A percentile compares a stretch with the other conserved stretches of the same genome.
phyloP scores from a whole-genome alignment of 2,329 filamentous ascomycete species.

The Clonostachys solani region DNA sequence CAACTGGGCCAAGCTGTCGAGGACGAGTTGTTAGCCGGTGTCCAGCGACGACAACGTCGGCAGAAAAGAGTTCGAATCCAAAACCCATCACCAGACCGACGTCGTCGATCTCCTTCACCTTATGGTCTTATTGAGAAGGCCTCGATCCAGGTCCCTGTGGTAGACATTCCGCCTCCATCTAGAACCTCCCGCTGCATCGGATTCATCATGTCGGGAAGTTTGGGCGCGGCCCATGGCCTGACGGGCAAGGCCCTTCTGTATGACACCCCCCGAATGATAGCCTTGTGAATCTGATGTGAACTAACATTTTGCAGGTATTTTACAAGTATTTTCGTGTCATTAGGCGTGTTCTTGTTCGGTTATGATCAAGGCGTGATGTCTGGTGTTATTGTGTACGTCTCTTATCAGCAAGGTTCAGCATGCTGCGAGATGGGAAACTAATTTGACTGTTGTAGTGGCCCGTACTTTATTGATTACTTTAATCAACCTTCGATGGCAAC shows the following conservation, averaged over 20 bases:
- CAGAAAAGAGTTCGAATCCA: conserved; percentile 63
- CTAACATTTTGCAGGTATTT: conserved; percentile 64
- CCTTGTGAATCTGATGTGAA: conserved; percentile 7
- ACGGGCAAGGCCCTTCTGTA: conserved; percentile 95
- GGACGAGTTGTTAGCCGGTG: conserved; percentile 51
- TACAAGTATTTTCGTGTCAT: conserved; percentile 84
- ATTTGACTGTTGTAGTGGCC: conserved; percentile 55
- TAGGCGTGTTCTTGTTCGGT: conserved; percentile 84
- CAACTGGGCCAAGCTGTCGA: conserved; percentile 64
- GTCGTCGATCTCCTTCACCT: conserved; percentile 26
- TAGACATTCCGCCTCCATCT: conserved; percentile 58
- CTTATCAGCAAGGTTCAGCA: neutral
- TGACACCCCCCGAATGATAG: conserved; percentile 12
- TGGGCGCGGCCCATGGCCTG: conserved; percentile 78
- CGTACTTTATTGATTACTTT: conserved; percentile 89
- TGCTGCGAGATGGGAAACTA: neutral
- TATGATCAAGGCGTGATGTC: conserved; percentile 93
- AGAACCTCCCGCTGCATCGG: conserved; percentile 69
- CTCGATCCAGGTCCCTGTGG: conserved; percentile 76
- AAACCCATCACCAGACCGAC: conserved; percentile 34
- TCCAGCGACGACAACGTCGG: conserved; percentile 37
- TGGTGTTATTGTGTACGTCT: conserved; percentile 58
- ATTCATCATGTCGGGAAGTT: conserved; percentile 79
- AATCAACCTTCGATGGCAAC: conserved; percentile 80
- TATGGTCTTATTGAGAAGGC: conserved; percentile 57